These are phyloP conservation scores for Rhizodiscina lignyota DNA, from an alignment of 495 filamentous ascomycete genomes.

Conservation along the genomic window DNA sequence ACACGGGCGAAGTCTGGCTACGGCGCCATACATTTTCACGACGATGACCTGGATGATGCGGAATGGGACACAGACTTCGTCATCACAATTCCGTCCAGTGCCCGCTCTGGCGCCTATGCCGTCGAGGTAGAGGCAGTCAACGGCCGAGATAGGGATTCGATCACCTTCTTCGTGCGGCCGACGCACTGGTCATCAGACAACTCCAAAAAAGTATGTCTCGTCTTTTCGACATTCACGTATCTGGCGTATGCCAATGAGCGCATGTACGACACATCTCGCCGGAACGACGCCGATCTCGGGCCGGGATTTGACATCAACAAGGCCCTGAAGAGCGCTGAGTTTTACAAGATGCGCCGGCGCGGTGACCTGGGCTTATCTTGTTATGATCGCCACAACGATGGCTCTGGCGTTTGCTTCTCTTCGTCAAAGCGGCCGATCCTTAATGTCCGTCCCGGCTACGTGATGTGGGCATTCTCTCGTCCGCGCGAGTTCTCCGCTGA, in stretches of 20 bases:
- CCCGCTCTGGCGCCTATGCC: conserved; percentile 7
- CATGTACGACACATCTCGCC: conserved; percentile 12
- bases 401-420: conserved; percentile 11
- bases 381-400: conserved; percentile 16
- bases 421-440: conserved; percentile 13
- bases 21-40: conserved; percentile 3
- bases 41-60: conserved; percentile 2
- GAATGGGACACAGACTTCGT: conserved; percentile 3
- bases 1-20: neutral
- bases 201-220: conserved; percentile 12
- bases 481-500: conserved; percentile 20
- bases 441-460: conserved; percentile 16
- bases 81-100: conserved; percentile 1
- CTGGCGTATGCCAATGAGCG: conserved; percentile 18
- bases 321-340: too few species aligned
- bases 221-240: conserved; percentile 16
- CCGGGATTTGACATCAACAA: too few species aligned
- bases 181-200: too few species aligned
- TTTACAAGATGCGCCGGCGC: too few species aligned
- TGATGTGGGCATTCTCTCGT: conserved; percentile 15
- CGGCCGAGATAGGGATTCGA: conserved; percentile 7
- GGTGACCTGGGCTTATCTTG: conserved; percentile 14
- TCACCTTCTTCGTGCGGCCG: conserved; percentile 3
- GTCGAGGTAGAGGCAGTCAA: conserved; percentile 6
- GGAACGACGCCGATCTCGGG: conserved; percentile 6